Evolutionary conservation across 768 basidiomycete species (phyloP), one percentile per base, ranked within the genome.

Genomic region (Termitomyces sp.): DNA sequence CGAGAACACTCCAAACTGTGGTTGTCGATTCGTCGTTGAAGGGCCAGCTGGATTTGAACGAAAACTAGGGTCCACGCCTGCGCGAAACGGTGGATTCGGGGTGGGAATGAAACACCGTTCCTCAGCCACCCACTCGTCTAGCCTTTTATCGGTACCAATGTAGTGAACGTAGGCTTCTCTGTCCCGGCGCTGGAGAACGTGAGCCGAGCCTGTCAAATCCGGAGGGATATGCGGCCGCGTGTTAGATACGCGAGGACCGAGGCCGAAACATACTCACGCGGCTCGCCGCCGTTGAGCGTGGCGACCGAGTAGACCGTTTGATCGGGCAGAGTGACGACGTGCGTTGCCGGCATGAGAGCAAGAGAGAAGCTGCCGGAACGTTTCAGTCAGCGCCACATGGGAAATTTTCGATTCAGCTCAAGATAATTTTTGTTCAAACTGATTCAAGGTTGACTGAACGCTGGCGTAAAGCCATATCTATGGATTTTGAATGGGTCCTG

Each of bases 131-230:
- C 89, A 91, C 66, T 87, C 86, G 68, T 91, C 89, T 62, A 89
- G 72, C 12, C 86, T 77, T 68, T 87, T 87, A 74, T 92, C 89
- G 21, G 78, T 74, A 65, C 81, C 79, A 49, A 83, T 68, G 66
- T 87, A 90, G 72, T 89, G 88, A n/a, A 91, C 86, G 64, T 86
- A 87, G 56, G 81, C 79, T 56, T 83, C 77, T 11, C 72, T 79
- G 19, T 67, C 66, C 35, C 79, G 80, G 57, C 73, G 76, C 38
- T 83, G 77, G 27, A 89, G 70, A 54, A 90, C 72, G 21, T 81
- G 73, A 12, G 79, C 88, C 50, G 65, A 71, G 65, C 73, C 80
- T 82, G 65, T 59, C 25, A 31, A 56, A 49, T 46, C 63, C 42
- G 41, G 47, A 34, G 34, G 49, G 31, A 53, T 45, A 49, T 40